Percentiles rank a stretch among this genome's conserved stretches.
These are phyloP conservation scores for Barnettozyma hawaiiensis DNA, from an alignment of 1,139 yeast species.

Conservation along the genomic window DNA sequence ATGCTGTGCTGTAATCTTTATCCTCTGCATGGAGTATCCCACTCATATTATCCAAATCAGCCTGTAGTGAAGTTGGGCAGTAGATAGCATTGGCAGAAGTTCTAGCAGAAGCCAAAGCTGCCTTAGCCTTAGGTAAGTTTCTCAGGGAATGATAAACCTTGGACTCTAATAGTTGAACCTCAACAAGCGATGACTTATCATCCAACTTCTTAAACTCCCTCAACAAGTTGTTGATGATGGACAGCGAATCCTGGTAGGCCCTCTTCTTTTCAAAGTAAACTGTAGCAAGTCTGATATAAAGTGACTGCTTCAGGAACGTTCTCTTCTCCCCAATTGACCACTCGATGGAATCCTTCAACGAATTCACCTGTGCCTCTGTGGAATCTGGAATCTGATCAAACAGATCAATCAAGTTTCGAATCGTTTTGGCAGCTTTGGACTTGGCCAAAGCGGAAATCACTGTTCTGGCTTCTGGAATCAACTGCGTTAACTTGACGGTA, in stretches of 20 bases:
- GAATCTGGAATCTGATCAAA: slow-evolving; percentile 67
- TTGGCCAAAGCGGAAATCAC: slow-evolving; percentile 76
- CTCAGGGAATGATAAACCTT: slow-evolving; percentile 88
- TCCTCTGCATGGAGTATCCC: slow-evolving; percentile 97
- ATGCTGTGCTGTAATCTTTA: slow-evolving; percentile 93
- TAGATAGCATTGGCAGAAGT: slow-evolving; percentile 95
- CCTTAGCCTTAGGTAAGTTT: slow-evolving; percentile 88
- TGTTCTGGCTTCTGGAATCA: slow-evolving; percentile 65
- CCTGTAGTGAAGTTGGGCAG: slow-evolving; percentile 92
- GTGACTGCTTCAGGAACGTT: slow-evolving; percentile 80
- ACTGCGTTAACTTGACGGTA: slow-evolving; percentile 47
- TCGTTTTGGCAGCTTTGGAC: slow-evolving; percentile 90
- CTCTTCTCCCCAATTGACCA: slow-evolving; percentile 87
- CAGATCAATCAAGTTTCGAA: slow-evolving; percentile 68
- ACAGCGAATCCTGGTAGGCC: slow-evolving; percentile 64
- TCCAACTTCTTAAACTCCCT: slow-evolving; percentile 88
- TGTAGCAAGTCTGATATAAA: slow-evolving; percentile 78
- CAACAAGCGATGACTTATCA: slow-evolving; percentile 92
- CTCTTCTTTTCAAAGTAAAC: slow-evolving; percentile 60
- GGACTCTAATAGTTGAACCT: slow-evolving; percentile 88
- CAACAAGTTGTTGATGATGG: slow-evolving; percentile 64
- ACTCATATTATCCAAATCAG: slow-evolving; percentile 90
- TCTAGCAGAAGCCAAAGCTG: slow-evolving; percentile 90
- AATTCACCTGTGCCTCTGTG: slow-evolving; percentile 63
- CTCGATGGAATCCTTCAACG: slow-evolving; percentile 74